These are phyloP conservation scores for Solanum lignicaule DNA, from an alignment of 257 asterid genomes.

Conservation along the genomic window DNA sequence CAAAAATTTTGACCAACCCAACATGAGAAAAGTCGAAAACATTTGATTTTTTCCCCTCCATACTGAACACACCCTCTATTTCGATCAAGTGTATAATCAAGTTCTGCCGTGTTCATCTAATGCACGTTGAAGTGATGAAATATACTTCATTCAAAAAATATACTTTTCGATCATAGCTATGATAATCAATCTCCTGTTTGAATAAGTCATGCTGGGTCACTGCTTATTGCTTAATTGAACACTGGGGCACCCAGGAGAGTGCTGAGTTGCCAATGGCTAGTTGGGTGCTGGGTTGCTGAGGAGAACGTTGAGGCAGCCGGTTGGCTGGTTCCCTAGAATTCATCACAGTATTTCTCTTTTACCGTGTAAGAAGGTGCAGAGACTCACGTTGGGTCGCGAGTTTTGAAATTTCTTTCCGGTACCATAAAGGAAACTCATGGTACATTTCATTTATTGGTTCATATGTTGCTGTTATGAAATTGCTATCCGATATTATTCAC, in stretches of 20 bases:
- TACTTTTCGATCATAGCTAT: background rate
- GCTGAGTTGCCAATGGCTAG: background rate
- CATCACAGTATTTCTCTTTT: background rate
- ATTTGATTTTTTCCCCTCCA: too few species aligned
- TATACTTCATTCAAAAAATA: background rate
- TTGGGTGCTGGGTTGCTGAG: background rate
- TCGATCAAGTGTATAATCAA: background rate
- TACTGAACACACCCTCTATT: background rate
- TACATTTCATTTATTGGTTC: too few species aligned
- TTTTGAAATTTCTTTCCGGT: background rate
- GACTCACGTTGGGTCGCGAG: background rate
- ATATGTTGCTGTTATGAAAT: background rate
- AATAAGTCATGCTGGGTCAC: background rate
- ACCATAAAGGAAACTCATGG: background rate
- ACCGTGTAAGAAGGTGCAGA: background rate
- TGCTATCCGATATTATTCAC: background rate
- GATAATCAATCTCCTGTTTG: background rate
- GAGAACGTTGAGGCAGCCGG: background rate
- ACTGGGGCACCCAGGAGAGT: background rate
- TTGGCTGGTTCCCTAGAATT: background rate
- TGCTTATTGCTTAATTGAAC: background rate
- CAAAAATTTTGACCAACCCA: too few species aligned
- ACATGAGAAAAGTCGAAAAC: too few species aligned
- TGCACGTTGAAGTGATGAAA: background rate
- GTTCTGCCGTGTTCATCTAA: background rate